Base-by-base conservation (phyloP, 2,329 filamentous ascomycete genomes). In the Monosporascus sp. region DNA sequence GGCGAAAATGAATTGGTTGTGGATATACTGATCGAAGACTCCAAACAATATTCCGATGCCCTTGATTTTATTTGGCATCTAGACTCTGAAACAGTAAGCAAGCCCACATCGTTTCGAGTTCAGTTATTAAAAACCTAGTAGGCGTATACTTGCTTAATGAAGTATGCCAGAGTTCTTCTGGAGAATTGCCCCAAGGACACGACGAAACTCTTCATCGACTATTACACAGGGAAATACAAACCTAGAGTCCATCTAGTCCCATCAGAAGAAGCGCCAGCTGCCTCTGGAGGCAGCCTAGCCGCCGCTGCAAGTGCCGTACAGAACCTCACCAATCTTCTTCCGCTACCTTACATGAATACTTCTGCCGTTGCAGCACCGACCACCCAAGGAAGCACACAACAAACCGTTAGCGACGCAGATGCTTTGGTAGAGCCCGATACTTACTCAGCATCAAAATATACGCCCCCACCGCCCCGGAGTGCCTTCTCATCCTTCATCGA, bases 401-500 rank as follows among this genome's bases (percentile, higher is more conserved):
- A 79, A 7, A 79, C 80, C 40, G 71, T 77, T 27, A 78, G 75
- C 53, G 81, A 87, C 50, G 73, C 74, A 3, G 72, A 78, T 19
- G 73, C 84, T 20, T 65, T 79, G 8, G 56, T 84, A 61, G 67
- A 81, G 58, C 63, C 79, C 56, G 68, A 84, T 45, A 69, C 76
- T 49, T 63, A 70, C 31, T 65, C 74, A 0, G 63, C 72, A 4
- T 74, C 76, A 4, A 79, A 82, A 58, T 99, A 99, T 70, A 84
- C 82, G 5, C 79, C 88, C 2, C 93, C 94, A 0, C 88, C 87
- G 54, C 93, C 94, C 5, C 79, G 93, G 56, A 91, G 87, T 2
- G 93, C 94, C 0, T 99, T 99, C 64, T 97, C 94, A 1, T 93
- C 90, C 0, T 99, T 99, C 65, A 92, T 99, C 55, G 93, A 97